Base-by-base conservation (phyloP, 495 filamentous ascomycete species). In the Daldinia childiae region DNA sequence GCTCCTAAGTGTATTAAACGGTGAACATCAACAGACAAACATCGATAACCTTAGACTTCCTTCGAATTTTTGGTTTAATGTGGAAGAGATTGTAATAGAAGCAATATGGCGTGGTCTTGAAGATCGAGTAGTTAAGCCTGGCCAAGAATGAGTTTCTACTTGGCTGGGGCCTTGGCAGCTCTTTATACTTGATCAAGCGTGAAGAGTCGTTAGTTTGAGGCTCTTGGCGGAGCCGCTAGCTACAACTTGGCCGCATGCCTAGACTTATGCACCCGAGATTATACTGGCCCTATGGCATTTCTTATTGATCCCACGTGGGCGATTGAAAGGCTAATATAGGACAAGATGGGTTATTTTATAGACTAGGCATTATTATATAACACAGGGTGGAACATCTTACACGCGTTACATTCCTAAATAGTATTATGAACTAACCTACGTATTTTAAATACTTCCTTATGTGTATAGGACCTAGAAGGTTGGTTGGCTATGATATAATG, bases 291-390 rank as follows among this genome's bases (percentile, higher is more conserved):
- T 65, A 65, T 65, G 12, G 36, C 1, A 48, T 48, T 17, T 26
- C 52, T 45, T 34, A 21, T 45, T 50, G 15, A 58, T 24, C 39
- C 52, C 62, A 65, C 62, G 62, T 65, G 62, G 62, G 51, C n/a
- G 38, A 9, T 58, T 32, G 50, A 17, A 26, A 36, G 36, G 30
- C 43, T 57, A 4, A 50, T 50, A 58, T 65, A 65, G 62, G 48
- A 21, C 30, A 30, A 30, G 15, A 57, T 2, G 19, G 43, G 9
- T 4, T 12, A 11, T 12, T 48, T 24, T 48, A 48, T 24, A 24
- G 17, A 11, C 3, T 21, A 24, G 43, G 43, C 8, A 48, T 48
- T 48, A 24, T 48, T 12, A 11, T 48, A 48, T 48, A 48, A 24
- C 9, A 9, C 17, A 21, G 6, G 6, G 43, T 48, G 4, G n/a